phyloP scores from a whole-genome alignment of 2,329 filamentous ascomycete species.

The Cladosporium sphaerospermum region DNA sequence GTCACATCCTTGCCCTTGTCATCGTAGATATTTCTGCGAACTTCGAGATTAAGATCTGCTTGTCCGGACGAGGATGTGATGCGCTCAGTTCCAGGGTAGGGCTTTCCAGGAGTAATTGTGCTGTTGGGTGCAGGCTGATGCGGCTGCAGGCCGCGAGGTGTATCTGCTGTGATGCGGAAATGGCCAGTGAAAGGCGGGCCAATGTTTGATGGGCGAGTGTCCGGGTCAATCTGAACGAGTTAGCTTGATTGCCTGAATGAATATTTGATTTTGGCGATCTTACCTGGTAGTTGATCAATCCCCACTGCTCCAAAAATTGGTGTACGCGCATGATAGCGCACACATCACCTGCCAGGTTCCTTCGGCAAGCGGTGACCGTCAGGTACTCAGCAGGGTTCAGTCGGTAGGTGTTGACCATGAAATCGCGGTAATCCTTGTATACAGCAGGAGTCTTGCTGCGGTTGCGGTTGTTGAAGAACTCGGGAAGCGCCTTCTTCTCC shows the following conservation, averaged over 20 bases:
- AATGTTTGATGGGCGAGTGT: conserved; percentile 89
- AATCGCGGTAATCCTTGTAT: conserved; percentile 98
- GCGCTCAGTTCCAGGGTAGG: conserved; percentile 62
- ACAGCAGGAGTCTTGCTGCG: conserved; percentile 95
- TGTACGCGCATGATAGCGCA: conserved; percentile 99
- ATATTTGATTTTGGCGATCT: neutral
- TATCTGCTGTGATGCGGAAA: conserved; percentile 93
- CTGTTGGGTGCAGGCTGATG: conserved; percentile 87
- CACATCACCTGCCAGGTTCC: conserved; percentile 93
- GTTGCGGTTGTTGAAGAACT: conserved; percentile 98
- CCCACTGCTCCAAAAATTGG: conserved; percentile 97
- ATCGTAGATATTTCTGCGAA: conserved; percentile 93
- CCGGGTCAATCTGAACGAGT: conserved; percentile 74
- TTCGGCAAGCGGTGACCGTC: conserved; percentile 89
- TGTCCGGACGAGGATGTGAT: conserved; percentile 63
- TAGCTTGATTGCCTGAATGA: neutral
- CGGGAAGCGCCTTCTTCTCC: conserved; percentile 88
- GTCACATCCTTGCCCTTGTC: conserved; percentile 79
- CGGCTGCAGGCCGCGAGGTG: conserved; percentile 85
- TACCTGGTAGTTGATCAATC: conserved; percentile 97
- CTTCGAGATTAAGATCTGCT: conserved; percentile 80
- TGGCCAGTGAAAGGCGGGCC: conserved; percentile 96
- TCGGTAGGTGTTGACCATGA: conserved; percentile 99
- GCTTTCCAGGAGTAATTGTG: conserved; percentile 52
- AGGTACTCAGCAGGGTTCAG: conserved; percentile 94